Evolutionary conservation across 2,329 filamentous ascomycete genomes (phyloP), one percentile per base, ranked within the genome.

Genomic region (Acephala macrosclerotiorum): DNA sequence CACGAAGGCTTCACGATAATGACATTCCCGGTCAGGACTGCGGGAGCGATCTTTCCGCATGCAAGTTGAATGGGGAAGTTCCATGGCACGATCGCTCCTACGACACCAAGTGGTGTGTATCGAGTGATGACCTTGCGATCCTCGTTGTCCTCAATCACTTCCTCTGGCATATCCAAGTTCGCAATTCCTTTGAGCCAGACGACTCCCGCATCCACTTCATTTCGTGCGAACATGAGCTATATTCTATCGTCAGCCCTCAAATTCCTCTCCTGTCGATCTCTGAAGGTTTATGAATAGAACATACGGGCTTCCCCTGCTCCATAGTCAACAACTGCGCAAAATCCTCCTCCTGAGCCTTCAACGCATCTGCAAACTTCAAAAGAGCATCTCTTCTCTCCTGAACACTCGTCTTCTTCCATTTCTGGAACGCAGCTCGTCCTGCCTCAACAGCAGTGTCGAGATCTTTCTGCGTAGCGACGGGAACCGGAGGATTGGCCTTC

Each of bases 11-110:
- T 86, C 67, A 88, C 80, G 69, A 88, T 86, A 22, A 87, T 77
- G n/a, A 79, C 77, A 72, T 86, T 85, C 25, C 83, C 84, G 0
- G 84, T 84, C 25, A 85, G 74, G 3, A 86, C 74, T 0, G 83
- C 79, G 0, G 81, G 78, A 8, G 77, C 78, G 35, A 85, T 80
- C 74, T 89, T 89, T 55, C 84, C 78, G 58, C 81, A 79, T 16
- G 80, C 79, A 1, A 84, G 77, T 63, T 81, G 78, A 33, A 84
- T 68, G 1, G 82, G 82, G 70, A 83, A 88, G 75, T 89, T 89
- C 86, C 87, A 89, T 0, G 86, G 86, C 29, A 84, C 83, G 70
- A 89, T 88, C 66, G 82, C 86, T 12, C 80, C 84, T 1, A 81
- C 79, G 3, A 85, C 79, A 40, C 84, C 84, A 49, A 85, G 77